Conservation (phyloP, 2,329 filamentous ascomycete genomes). For the Fusarium decemcellulare region DNA sequence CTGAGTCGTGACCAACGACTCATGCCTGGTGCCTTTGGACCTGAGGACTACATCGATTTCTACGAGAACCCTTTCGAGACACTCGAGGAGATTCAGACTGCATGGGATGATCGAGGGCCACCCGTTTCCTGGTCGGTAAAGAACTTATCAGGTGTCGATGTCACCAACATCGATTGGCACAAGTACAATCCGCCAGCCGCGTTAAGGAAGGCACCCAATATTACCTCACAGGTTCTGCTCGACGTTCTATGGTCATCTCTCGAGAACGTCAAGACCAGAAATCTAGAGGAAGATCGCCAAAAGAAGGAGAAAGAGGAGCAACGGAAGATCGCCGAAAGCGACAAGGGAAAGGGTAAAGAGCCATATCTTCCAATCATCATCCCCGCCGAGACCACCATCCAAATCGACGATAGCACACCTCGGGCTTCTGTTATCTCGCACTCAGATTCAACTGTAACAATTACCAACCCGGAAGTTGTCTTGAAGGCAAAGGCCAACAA, state of each 20-base stretch:
- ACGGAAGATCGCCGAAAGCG: conserved; percentile 37
- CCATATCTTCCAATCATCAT: conserved; percentile 55
- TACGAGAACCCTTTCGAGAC: conserved; percentile 48
- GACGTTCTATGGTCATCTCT: conserved; percentile 62
- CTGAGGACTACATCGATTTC: conserved; percentile 50
- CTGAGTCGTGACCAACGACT: conserved; percentile 34
- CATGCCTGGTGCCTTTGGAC: conserved; percentile 49
- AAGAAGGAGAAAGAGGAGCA: conserved; percentile 49
- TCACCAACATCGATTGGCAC: conserved; percentile 59
- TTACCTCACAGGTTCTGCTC: conserved; percentile 57
- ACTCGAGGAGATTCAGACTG: conserved; percentile 43
- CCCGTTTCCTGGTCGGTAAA: conserved; percentile 39
- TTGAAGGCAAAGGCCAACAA: conserved; percentile 38
- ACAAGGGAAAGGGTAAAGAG: conserved; percentile 54
- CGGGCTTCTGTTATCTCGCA: conserved; percentile 12
- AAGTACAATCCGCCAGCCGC: conserved; percentile 62
- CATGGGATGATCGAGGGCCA: conserved; percentile 38
- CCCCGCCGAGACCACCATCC: conserved; percentile 22
- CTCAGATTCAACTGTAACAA: conserved; percentile 21
- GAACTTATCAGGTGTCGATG: conserved; percentile 44
- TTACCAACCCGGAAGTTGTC: conserved; percentile 15
- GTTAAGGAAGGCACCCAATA: conserved; percentile 55
- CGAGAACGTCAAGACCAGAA: conserved; percentile 58
- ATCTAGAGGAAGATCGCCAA: conserved; percentile 49
- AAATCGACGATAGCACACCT: conserved; percentile 1